phyloP scores from a whole-genome alignment of 495 filamentous ascomycete species.

The Cryomyces antarcticus region DNA sequence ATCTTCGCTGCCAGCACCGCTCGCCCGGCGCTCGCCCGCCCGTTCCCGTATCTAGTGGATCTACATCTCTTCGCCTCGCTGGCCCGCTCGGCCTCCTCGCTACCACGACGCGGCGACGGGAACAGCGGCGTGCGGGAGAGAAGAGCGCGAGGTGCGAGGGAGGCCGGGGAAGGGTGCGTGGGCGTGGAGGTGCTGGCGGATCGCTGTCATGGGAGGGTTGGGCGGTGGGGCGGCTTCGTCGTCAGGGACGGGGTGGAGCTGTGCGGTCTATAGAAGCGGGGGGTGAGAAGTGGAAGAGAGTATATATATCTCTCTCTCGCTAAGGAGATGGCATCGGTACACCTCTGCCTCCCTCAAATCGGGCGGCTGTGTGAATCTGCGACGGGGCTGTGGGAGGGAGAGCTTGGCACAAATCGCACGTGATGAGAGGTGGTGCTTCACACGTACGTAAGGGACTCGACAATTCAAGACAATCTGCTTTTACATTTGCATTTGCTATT shows the following conservation, averaged over 20 bases:
- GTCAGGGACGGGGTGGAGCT: neutral
- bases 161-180: neutral
- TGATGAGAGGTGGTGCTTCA: too few relatives aligned
- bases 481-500: too few relatives aligned
- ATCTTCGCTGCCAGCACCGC: constrained; percentile 13
- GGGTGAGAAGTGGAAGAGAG: too few relatives aligned
- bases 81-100: constrained; percentile 6
- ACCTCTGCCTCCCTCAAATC: too few relatives aligned
- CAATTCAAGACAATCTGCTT: too few relatives aligned
- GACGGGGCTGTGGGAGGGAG: too few relatives aligned
- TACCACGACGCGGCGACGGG: constrained; percentile 1
- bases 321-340: too few relatives aligned
- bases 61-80: constrained; percentile 11
- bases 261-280: neutral
- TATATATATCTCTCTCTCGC: too few relatives aligned
- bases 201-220: constrained; percentile 9
- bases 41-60: constrained; percentile 12
- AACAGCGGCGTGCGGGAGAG: constrained; percentile 1
- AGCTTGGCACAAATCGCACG: too few relatives aligned
- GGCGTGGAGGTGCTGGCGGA: constrained; percentile 16
- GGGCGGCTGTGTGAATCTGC: too few relatives aligned
- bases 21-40: constrained; percentile 11
- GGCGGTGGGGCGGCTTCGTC: constrained; percentile 11
- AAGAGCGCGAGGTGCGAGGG: neutral
- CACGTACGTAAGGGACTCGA: too few relatives aligned